A percentile compares a stretch with the other conserved stretches of the same genome.
phyloP scores from a whole-genome alignment of 331 rosid genomes.

The Arachis monticola region DNA sequence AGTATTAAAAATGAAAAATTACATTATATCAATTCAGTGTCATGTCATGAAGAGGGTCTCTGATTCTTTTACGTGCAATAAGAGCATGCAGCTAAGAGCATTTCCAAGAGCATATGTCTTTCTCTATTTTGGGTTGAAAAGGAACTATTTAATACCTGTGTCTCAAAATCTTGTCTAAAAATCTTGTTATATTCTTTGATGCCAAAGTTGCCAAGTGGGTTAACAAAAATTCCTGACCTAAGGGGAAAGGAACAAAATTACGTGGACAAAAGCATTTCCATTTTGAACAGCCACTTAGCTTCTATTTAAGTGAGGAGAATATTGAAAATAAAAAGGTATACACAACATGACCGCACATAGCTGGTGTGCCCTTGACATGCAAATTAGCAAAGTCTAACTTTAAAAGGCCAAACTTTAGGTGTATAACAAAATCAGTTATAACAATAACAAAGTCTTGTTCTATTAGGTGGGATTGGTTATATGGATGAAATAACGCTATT shows the following conservation, averaged over 20 bases:
- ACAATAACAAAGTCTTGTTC: no score
- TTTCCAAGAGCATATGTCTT: constrained; percentile 29
- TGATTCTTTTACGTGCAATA: constrained; percentile 10
- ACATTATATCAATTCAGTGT: constrained; percentile 1
- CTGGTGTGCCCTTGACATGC: no score
- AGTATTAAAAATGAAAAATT: no score
- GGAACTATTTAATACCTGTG: constrained; percentile 4
- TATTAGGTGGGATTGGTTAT: no score
- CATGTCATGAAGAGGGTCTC: constrained; percentile 11
- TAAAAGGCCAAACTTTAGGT: no score
- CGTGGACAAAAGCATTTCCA: neutral
- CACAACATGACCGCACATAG: no score
- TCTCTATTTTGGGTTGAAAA: constrained; percentile 13
- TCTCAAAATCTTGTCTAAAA: neutral
- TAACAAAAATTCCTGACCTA: neutral
- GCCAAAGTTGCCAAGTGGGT: constrained; percentile 20
- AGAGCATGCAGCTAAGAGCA: constrained; percentile 29
- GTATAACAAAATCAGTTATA: no score
- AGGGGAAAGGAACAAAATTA: neutral
- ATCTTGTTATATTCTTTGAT: constrained; percentile 19
- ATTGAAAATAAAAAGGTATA: neutral
- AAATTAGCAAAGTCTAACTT: no score
- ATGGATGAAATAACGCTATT: no score
- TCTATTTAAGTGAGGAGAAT: neutral
- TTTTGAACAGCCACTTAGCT: neutral